Base-by-base conservation (phyloP, 129 eudicot species). In the Pseudognaphalium luteoalbum region DNA sequence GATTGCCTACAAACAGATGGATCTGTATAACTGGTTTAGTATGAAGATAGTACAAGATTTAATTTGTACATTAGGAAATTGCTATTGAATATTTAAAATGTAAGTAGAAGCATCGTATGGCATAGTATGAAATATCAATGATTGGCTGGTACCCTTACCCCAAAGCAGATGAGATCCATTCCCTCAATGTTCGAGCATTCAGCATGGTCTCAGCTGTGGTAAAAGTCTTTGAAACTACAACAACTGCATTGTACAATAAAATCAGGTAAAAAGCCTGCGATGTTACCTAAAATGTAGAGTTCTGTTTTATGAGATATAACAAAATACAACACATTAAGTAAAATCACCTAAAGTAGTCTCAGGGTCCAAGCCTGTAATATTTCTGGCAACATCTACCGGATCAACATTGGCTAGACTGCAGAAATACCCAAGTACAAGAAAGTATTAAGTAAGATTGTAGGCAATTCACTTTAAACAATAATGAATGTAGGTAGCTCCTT, bases 181-280 rank as follows among this genome's bases (percentile, higher is more conserved):
- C 99, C 83, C 97, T 89, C 78, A 94, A 74, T 12, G 97, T 94
- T 34, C 99, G 84, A 50, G 97, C 99, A 85, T 94, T 94, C 80
- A 94, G 76, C 99, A 94, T 94, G 39, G 99, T 94, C 82, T 94
- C 99, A 29, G 99, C 97, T 30, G 99, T 94, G 47, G 99, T 94
- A 76, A 94, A 94, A 51, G 99, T 94, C 85, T 94, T 94, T 15
- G 99, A 94, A 67, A 94, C 99, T 81, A 94, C 99, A 51, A 94
- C 97, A 80, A 89, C 99, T 94, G 85, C 87, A 87, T 35, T 28
- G 35, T 59, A 74, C 69, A 75, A 66, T 42, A 41, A 29, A 66
- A 20, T 56, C 6, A 47, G n/a, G 17, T 1, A 12, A n/a, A 5
- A 47, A 14, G 54, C 17, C 16, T 47, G 54, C 5, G 57, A 57